Percentiles rank a stretch among this genome's conserved stretches.
These are phyloP conservation scores for Solanum paucissectum DNA, from an alignment of 257 asterid genomes.

Conservation along the genomic window DNA sequence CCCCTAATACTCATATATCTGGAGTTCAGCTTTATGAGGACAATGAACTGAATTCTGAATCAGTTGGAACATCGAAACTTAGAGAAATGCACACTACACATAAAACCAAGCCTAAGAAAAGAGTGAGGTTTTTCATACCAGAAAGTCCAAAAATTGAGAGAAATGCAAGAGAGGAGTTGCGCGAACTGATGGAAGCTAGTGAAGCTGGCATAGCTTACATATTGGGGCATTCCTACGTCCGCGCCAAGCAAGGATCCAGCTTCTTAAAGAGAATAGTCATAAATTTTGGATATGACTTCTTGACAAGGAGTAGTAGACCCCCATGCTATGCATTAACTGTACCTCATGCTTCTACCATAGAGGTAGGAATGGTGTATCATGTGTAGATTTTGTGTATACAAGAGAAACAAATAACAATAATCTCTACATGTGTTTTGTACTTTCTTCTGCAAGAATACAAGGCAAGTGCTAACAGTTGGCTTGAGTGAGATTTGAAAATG, in stretches of 20 bases:
- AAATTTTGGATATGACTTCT: constrained; percentile 68
- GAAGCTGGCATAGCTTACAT: neutral
- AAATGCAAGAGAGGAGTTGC: constrained; percentile 38
- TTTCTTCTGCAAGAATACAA: neutral
- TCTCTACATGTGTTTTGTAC: neutral
- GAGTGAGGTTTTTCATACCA: constrained; percentile 28
- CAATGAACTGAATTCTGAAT: constrained; percentile 3
- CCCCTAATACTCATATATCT: constrained; percentile 44
- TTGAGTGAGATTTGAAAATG: neutral
- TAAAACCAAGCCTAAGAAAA: constrained; percentile 3
- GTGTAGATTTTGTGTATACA: constrained; percentile 26
- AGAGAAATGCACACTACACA: constrained; percentile 29
- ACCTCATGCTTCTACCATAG: constrained; percentile 84
- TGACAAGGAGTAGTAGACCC: constrained; percentile 72
- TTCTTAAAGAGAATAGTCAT: constrained; percentile 56
- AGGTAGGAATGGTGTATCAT: constrained; percentile 85
- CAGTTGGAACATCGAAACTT: constrained; percentile 34
- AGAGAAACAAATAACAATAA: neutral
- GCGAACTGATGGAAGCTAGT: neutral
- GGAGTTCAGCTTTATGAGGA: constrained; percentile 13
- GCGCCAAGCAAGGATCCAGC: constrained; percentile 77
- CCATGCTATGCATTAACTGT: constrained; percentile 49
- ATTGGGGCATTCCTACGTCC: constrained; percentile 50
- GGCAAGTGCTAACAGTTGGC: neutral
- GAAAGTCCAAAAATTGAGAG: constrained; percentile 46